Percentiles rank a stretch among this genome's conserved stretches.
Conservation (phyloP, 2,329 filamentous ascomycete species). For the Trichoderma simmonsii region DNA sequence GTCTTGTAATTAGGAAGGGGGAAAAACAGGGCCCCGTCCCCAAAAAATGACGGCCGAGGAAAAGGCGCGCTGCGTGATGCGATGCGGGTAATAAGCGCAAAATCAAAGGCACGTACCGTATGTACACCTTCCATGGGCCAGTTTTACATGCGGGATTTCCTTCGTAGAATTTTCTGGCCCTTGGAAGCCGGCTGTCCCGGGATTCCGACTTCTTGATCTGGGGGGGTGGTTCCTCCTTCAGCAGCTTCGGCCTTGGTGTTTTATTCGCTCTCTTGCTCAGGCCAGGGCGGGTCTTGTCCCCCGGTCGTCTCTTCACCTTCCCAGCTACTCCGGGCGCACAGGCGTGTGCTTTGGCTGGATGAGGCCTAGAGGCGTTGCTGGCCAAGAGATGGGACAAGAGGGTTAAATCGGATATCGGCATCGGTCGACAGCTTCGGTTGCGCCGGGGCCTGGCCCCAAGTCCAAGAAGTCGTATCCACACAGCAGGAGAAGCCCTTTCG, state of each 20-base stretch:
- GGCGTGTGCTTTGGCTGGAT: constrained; percentile 1
- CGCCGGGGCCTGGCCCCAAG: constrained; percentile 13
- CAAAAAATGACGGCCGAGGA: not conserved
- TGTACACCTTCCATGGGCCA: not conserved
- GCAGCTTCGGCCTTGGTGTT: not conserved
- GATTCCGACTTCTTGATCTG: constrained; percentile 1
- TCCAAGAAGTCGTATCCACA: constrained; percentile 1
- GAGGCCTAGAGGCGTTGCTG: not conserved
- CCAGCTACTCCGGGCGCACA: constrained; percentile 15
- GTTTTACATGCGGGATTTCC: constrained; percentile 13
- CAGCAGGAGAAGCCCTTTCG: not conserved
- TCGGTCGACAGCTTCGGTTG: constrained; percentile 18
- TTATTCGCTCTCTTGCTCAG: not conserved
- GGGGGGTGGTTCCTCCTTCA: not conserved
- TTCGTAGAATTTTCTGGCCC: constrained; percentile 12
- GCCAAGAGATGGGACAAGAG: not conserved
- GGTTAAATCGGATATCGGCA: constrained; percentile 18
- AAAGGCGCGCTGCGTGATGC: constrained; percentile 4
- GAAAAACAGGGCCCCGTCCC: not conserved
- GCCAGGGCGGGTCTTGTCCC: not conserved
- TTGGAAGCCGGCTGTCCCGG: constrained; percentile 13
- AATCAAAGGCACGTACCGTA: not conserved
- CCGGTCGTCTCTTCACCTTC: not conserved
- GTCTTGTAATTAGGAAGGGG: not conserved
- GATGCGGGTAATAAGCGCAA: constrained; percentile 12